Base-by-base conservation (phyloP, 768 basidiomycete species). In the Boletus rubropictus region DNA sequence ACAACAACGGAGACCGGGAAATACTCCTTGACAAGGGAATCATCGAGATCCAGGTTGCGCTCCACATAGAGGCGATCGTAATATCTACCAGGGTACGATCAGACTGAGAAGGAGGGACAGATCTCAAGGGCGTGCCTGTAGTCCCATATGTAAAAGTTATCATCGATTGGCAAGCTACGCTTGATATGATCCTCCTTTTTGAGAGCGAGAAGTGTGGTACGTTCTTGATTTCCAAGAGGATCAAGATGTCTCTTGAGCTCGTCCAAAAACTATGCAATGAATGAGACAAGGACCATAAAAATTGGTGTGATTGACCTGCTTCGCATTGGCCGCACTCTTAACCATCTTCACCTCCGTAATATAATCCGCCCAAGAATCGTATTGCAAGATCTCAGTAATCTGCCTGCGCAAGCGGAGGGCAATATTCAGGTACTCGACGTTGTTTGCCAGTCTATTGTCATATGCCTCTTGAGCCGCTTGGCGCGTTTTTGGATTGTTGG, bases 1-100 rank as follows among this genome's bases (percentile, higher is more conserved):
- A 94, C 85, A 35, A 94, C 88, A 15, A 83, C 78, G 3, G 80
- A 73, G 3, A 92, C 91, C 0, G 89, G 89, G 77, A 94, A 92
- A 64, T 91, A 89, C 62, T 92, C 85, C 66, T 92, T 91, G 53
- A 93, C 81, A 11, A 83, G 70, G 52, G 77, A 77, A 54, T 91
- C 86, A 51, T 92, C 88, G 28, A 90, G 74, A 29, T 75, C 72
- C 22, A 92, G 72, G 18, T 75, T 73, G 56, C 77, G 72, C 65
- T 91, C 85, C 44, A 84, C 70, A 58, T 71, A 86, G 36, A 66
- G 51, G 27, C 64, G 55, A 43, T 64, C 64, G 32, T 66, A 66
- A 33, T 64, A 66, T 50, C 59, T 73, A 17, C 9, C 31, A 10
- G 7, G 1, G 10, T 7, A 17, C n/a, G 7, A 39, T 58, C 27